These are phyloP conservation scores for Podaxis carcinomalis DNA, from an alignment of 768 basidiomycete genomes.

Conservation along the genomic window DNA sequence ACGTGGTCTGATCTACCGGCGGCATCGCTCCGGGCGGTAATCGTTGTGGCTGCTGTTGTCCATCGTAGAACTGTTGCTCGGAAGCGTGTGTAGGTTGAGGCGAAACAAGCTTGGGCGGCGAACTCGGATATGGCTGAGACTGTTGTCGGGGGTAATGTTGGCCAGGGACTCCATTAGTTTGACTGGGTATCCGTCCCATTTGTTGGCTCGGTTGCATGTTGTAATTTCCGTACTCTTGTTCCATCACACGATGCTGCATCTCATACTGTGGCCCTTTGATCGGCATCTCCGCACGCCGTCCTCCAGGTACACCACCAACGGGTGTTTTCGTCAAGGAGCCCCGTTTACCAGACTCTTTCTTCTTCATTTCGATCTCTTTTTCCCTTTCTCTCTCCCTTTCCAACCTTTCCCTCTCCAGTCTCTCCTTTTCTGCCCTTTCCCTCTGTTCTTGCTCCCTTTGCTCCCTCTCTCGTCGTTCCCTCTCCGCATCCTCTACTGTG, in stretches of 20 bases:
- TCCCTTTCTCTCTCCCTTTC: conserved; percentile 44
- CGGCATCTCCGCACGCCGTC: conserved; percentile 79
- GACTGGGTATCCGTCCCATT: conserved; percentile 3
- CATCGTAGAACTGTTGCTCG: conserved; percentile 36
- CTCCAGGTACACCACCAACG: conserved; percentile 41
- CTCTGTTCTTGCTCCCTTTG: conserved; percentile 33
- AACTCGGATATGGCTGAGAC: conserved; percentile 17
- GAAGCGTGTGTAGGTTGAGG: conserved; percentile 25
- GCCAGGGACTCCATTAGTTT: conserved; percentile 17
- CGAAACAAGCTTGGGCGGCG: conserved; percentile 18
- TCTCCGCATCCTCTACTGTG: conserved; percentile 32
- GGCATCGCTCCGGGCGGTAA: conserved; percentile 63
- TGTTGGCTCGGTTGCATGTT: conserved; percentile 30
- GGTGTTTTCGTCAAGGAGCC: conserved; percentile 67
- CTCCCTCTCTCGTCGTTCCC: conserved; percentile 35
- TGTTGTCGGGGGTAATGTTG: conserved; percentile 28
- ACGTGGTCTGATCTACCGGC: conserved; percentile 37
- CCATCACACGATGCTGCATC: conserved; percentile 90
- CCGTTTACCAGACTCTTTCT: conserved; percentile 46
- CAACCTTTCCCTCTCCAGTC: conserved; percentile 35
- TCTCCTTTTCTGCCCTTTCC: conserved; percentile 40
- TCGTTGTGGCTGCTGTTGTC: conserved; percentile 29
- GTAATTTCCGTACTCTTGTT: conserved; percentile 72
- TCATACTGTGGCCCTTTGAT: conserved; percentile 90
- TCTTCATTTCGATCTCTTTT: conserved; percentile 53